These are phyloP conservation scores for Parietichytrium sp. DNA, from an alignment of 108 stramenopile species.

Conservation along the genomic window DNA sequence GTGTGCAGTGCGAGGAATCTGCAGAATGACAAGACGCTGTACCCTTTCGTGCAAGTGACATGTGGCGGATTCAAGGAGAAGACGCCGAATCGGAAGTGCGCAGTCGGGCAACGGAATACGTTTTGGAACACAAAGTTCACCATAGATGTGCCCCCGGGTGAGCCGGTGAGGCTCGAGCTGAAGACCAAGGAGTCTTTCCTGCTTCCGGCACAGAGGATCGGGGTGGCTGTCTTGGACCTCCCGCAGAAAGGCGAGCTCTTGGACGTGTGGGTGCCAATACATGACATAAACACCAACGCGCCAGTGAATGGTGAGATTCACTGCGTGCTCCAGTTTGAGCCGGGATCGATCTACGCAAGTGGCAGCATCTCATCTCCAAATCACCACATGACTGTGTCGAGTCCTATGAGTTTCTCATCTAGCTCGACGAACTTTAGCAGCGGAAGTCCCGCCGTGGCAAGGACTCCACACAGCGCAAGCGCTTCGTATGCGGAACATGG, in stretches of 20 bases:
- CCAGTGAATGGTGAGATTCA: background rate
- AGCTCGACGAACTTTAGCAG: background rate
- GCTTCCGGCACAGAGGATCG: background rate
- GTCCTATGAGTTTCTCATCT: too few relatives aligned
- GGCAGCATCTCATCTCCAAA: too few relatives aligned
- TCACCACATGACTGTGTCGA: too few relatives aligned
- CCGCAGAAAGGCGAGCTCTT: background rate
- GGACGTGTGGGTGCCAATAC: slow-evolving; percentile 28
- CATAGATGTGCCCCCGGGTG: background rate
- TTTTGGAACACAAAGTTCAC: slow-evolving; percentile 34
- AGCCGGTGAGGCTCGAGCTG: background rate
- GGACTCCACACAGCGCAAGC: background rate
- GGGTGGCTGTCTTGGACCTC: background rate
- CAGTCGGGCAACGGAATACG: background rate
- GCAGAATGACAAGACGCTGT: background rate
- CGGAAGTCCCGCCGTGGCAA: background rate
- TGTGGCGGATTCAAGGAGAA: slow-evolving; percentile 2
- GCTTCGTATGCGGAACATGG: background rate
- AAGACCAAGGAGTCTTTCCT: slow-evolving; percentile 35
- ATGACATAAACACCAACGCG: background rate
- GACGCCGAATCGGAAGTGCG: slow-evolving; percentile 1
- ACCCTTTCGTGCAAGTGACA: slow-evolving; percentile 24
- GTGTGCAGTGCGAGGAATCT: slow-evolving; percentile 14
- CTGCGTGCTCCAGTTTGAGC: slow-evolving; percentile 32
- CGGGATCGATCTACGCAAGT: too few relatives aligned